These are phyloP conservation scores for Trichoderma lentiforme DNA, from an alignment of 2,329 filamentous ascomycete genomes.

Conservation along the genomic window DNA sequence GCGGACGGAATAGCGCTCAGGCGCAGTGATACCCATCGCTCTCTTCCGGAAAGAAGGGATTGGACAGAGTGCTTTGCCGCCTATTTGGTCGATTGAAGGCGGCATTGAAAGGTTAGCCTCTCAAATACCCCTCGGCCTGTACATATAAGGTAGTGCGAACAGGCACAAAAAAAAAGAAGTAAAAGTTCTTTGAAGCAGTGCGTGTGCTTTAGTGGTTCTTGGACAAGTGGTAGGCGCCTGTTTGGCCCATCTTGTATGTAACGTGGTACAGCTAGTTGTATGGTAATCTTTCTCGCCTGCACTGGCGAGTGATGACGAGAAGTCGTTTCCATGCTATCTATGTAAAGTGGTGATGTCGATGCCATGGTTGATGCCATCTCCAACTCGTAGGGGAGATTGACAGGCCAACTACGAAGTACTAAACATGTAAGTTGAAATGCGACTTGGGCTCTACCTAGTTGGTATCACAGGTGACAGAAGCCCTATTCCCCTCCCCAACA, in stretches of 20 bases:
- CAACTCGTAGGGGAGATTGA: neutral
- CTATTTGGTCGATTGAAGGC: slow-evolving; percentile 25
- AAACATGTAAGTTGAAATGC: neutral
- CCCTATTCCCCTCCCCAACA: neutral
- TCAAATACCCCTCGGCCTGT: slow-evolving; percentile 28
- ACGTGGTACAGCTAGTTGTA: slow-evolving; percentile 15
- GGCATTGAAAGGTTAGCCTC: slow-evolving; percentile 19
- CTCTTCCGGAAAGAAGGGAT: slow-evolving; percentile 25
- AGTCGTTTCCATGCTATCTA: neutral
- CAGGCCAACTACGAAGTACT: neutral
- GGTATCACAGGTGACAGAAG: neutral
- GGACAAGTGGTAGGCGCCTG: slow-evolving; percentile 4
- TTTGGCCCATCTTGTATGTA: slow-evolving; percentile 16
- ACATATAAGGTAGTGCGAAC: slow-evolving; percentile 40
- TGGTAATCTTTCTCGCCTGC: slow-evolving; percentile 1
- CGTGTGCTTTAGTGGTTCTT: slow-evolving; percentile 11
- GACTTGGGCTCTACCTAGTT: neutral
- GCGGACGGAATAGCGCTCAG: slow-evolving; percentile 5
- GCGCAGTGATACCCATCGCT: slow-evolving; percentile 10
- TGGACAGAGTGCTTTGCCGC: slow-evolving; percentile 21
- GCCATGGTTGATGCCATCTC: neutral
- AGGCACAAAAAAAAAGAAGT: slow-evolving; percentile 31
- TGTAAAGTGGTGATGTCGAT: neutral
- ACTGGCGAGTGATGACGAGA: slow-evolving; percentile 9
- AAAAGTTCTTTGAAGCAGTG: slow-evolving; percentile 14